Percentiles rank a stretch among this genome's conserved stretches.
Conservation (phyloP, 2,329 filamentous ascomycete species). For the Ophiostoma ulmi region DNA sequence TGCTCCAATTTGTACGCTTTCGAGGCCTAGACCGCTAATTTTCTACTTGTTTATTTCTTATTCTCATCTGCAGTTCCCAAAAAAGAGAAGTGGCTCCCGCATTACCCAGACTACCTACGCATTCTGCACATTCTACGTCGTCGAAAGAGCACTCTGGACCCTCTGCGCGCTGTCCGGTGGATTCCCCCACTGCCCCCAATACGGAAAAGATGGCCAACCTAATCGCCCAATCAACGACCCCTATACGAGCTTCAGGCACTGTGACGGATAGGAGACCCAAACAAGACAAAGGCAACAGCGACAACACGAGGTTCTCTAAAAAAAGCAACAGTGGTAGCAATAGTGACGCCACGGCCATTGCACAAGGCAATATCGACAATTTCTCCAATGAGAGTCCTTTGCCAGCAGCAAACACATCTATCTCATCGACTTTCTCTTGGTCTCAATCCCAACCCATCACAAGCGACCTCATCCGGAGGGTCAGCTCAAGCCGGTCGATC, state of each 20-base stretch:
- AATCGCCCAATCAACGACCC: constrained; percentile 22
- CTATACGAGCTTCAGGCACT: constrained; percentile 24
- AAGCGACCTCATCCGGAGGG: constrained; percentile 13
- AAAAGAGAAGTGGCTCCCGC: constrained; percentile 18
- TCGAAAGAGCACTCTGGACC: neutral
- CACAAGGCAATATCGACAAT: neutral
- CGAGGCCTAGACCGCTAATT: neutral
- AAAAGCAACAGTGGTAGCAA: constrained; percentile 13
- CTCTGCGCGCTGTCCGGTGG: constrained; percentile 5
- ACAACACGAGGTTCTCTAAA: constrained; percentile 19
- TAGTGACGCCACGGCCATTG: neutral
- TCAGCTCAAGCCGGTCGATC: neutral
- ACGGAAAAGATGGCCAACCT: constrained; percentile 13
- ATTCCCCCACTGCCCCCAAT: constrained; percentile 17
- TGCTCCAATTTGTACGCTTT: neutral
- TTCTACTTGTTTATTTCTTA: constrained; percentile 16
- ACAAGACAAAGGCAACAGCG: neutral
- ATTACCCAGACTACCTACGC: neutral
- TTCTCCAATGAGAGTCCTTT: neutral
- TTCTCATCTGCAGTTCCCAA: constrained; percentile 19
- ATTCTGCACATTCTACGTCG: neutral
- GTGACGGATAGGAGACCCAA: constrained; percentile 20
- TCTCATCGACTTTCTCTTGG: neutral
- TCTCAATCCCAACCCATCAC: neutral
- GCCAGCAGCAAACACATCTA: neutral